Percentiles rank a stretch among this genome's conserved stretches.
phyloP scores from a whole-genome alignment of 2,329 filamentous ascomycete genomes.

The Lasiodiplodia citricola region DNA sequence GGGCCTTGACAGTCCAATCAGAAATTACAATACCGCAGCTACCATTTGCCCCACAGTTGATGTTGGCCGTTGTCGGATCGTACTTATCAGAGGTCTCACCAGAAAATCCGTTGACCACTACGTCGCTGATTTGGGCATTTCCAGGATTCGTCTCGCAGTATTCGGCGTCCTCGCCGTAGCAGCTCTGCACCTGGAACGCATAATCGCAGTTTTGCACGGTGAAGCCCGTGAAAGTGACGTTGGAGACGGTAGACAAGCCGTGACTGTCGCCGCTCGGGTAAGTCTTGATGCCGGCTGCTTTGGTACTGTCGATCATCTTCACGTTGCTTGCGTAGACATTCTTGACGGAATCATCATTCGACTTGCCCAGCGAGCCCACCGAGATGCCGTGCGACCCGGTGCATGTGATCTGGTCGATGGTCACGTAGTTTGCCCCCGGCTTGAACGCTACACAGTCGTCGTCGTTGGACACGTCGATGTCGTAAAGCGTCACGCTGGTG shows the following conservation, averaged over 20 bases:
- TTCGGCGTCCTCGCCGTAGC: conserved; percentile 38
- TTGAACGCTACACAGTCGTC: conserved; percentile 56
- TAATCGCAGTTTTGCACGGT: conserved; percentile 48
- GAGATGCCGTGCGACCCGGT: conserved; percentile 53
- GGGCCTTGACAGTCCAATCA: conserved; percentile 17
- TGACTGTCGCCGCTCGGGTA: conserved; percentile 48
- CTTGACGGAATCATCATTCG: conserved; percentile 47
- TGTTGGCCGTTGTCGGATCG: conserved; percentile 38
- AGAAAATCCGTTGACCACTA: conserved; percentile 57
- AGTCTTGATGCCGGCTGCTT: conserved; percentile 55
- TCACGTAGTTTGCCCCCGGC: conserved; percentile 47
- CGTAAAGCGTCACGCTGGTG: conserved; percentile 44
- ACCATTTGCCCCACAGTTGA: conserved; percentile 19
- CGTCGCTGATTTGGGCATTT: conserved; percentile 6
- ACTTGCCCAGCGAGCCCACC: conserved; percentile 53
- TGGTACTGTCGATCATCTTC: conserved; percentile 49
- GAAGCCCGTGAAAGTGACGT: conserved; percentile 50
- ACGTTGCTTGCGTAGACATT: conserved; percentile 51
- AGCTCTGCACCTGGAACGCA: conserved; percentile 54
- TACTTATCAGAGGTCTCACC: conserved; percentile 58
- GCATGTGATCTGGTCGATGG: conserved; percentile 51
- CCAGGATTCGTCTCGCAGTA: conserved; percentile 23
- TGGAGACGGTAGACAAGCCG: conserved; percentile 45
- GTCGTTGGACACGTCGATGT: conserved; percentile 48
- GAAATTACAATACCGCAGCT: conserved; percentile 16